Evolutionary conservation across 805 yeast species (phyloP).

Genomic region (Saitoella complicata): DNA sequence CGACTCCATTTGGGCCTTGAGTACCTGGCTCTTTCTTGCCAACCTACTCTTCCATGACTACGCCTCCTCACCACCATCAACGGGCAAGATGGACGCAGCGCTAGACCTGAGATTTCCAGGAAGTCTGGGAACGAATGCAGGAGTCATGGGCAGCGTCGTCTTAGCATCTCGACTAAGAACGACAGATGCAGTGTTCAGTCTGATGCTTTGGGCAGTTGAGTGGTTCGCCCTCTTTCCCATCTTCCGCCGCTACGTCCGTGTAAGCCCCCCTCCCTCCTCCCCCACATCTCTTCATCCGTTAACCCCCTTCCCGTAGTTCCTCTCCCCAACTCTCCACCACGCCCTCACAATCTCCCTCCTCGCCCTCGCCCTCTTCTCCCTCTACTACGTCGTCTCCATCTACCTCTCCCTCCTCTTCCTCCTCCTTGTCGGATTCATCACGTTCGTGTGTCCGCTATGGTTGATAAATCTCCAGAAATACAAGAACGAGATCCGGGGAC

Average conservation of each 20-base stretch:
- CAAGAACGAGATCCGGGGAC: conserved; percentile 75
- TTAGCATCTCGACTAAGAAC: conserved; percentile 73
- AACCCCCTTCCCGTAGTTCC: conserved; percentile 5
- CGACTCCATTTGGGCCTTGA: conserved; percentile 88
- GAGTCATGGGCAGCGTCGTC: conserved; percentile 74
- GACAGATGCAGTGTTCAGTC: conserved; percentile 66
- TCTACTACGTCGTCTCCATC: conserved; percentile 12
- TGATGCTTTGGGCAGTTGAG: conserved; percentile 58
- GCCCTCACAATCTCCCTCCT: background rate
- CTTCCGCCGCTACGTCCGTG: conserved; percentile 44
- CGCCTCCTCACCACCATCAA: conserved; percentile 30
- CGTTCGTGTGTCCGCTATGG: conserved; percentile 49
- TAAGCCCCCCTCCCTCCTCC: background rate
- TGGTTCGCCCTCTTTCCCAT: conserved; percentile 57
- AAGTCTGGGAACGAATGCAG: conserved; percentile 62
- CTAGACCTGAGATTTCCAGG: conserved; percentile 18
- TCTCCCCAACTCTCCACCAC: background rate
- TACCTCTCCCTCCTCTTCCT: conserved; percentile 9
- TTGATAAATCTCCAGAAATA: conserved; percentile 58
- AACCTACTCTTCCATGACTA: conserved; percentile 58
- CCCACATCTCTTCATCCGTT: conserved; percentile 2
- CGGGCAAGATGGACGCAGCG: conserved; percentile 8
- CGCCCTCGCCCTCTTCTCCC: conserved; percentile 9
- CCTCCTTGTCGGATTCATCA: conserved; percentile 6
- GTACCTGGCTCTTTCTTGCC: conserved; percentile 58